Base-by-base conservation (phyloP, 2,329 filamentous ascomycete genomes). In the Sporothrix phasma region DNA sequence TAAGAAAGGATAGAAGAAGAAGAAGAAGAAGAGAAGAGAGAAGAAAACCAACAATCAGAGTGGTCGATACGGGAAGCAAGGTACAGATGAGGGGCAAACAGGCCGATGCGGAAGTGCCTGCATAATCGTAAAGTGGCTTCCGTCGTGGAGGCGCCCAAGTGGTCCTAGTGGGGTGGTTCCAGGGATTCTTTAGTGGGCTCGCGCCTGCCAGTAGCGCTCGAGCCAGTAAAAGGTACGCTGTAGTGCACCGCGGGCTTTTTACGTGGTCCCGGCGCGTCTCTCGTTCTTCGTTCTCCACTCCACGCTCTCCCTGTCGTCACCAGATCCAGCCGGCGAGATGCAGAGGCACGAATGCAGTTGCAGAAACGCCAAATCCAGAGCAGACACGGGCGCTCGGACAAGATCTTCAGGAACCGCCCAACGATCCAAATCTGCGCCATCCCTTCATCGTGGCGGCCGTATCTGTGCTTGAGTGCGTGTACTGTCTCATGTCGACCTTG, bases 381-480 rank as follows among this genome's bases (percentile, higher is more conserved):
- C n/a, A n/a, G n/a, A n/a, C n/a, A n/a, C n/a, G n/a, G n/a, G n/a
- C n/a, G n/a, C n/a, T n/a, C n/a, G n/a, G n/a, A n/a, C n/a, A n/a
- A n/a, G n/a, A n/a, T n/a, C n/a, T n/a, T n/a, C n/a, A n/a, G n/a
- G n/a, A n/a, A n/a, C n/a, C n/a, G n/a, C n/a, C n/a, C n/a, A n/a
- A n/a, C n/a, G n/a, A n/a, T n/a, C n/a, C n/a, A n/a, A 62, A 62
- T 62, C 60, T 62, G 31, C 47, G 60, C 13, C 60, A 53, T 43
- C 47, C 60, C 60, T 53, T 62, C 60, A 41, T 22, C 47, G 49
- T 45, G 29, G n/a, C 41, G 22, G 37, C 10, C 34, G 31, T 47
- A 10, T 10, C 19, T 41, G 19, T 39, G 13, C 34, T 17, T 37
- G n/a, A 22, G 24, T 47, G 6, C 2, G 31, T 46, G 26, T 34